Percentiles rank a stretch among this genome's conserved stretches.
phyloP scores from a whole-genome alignment of 2,329 filamentous ascomycete genomes.

The Trichoderma aggressivum region DNA sequence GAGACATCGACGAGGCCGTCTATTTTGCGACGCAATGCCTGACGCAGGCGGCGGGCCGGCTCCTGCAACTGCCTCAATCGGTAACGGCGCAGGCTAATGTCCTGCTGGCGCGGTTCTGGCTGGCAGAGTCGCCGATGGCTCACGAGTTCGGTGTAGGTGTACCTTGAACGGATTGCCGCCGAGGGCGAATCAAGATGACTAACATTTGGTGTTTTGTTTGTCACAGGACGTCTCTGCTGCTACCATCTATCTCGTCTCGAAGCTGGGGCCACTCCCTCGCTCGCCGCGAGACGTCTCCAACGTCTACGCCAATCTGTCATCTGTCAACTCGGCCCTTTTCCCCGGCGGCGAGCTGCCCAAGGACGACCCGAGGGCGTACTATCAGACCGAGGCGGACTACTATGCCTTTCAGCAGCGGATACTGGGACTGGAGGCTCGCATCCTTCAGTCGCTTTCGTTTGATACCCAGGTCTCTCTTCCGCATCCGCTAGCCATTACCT shows the following conservation, averaged over 20 bases:
- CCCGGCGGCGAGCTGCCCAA: conserved; percentile 34
- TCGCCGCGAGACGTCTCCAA: conserved; percentile 78
- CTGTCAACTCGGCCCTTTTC: conserved; percentile 55
- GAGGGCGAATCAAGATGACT: not conserved
- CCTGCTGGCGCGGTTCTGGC: conserved; percentile 76
- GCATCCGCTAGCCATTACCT: conserved; percentile 83
- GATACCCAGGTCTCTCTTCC: conserved; percentile 82
- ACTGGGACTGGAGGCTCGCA: conserved; percentile 70
- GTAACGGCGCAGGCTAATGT: conserved; percentile 83
- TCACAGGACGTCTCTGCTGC: conserved; percentile 76
- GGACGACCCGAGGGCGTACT: conserved; percentile 55
- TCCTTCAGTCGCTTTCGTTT: conserved; percentile 75
- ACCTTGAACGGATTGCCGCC: not conserved
- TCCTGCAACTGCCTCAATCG: conserved; percentile 81
- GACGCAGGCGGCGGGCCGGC: conserved; percentile 73
- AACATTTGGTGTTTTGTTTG: not conserved
- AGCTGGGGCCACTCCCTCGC: conserved; percentile 73
- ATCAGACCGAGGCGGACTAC: conserved; percentile 72
- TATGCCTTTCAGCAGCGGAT: conserved; percentile 61
- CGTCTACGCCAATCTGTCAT: conserved; percentile 78
- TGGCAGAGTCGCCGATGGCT: conserved; percentile 53
- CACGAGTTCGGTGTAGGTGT: conserved; percentile 54
- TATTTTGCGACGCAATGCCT: conserved; percentile 69
- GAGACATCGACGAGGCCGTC: conserved; percentile 67
- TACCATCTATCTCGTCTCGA: conserved; percentile 74